phyloP scores from a whole-genome alignment of 108 stramenopile genomes.

The Stephanodiscus minutulus region DNA sequence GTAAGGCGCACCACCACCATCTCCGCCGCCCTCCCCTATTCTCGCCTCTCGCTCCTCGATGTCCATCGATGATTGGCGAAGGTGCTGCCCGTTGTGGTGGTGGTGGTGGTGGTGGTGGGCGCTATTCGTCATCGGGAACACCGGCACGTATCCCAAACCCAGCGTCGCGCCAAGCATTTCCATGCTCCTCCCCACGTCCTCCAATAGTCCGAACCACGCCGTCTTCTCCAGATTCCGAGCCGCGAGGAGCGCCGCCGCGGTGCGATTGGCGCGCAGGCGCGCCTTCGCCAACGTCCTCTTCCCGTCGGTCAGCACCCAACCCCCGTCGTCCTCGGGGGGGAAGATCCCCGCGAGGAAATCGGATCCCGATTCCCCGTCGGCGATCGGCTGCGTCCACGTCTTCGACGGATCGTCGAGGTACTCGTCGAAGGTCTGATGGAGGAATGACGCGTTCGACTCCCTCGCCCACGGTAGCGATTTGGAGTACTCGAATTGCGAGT shows the following conservation, averaged over 20 bases:
- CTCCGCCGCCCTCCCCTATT: not conserved
- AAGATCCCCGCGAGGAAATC: slow-evolving; percentile 34
- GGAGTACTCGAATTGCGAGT: slow-evolving; percentile 43
- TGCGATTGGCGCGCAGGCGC: slow-evolving; percentile 21
- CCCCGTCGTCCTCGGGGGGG: not conserved
- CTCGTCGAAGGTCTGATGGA: slow-evolving; percentile 25
- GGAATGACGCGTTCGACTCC: slow-evolving; percentile 15
- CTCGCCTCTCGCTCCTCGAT: not conserved
- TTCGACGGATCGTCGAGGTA: slow-evolving; percentile 23
- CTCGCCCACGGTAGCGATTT: slow-evolving; percentile 24
- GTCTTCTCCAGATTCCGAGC: slow-evolving; percentile 27
- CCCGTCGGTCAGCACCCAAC: slow-evolving; percentile 26
- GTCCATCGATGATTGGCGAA: too few relatives aligned
- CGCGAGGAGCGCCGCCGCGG: slow-evolving; percentile 23
- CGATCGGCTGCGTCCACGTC: slow-evolving; percentile 23
- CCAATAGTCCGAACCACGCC: slow-evolving; percentile 41
- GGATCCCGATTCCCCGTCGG: slow-evolving; percentile 35
- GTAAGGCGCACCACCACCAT: not conserved
- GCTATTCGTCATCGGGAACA: slow-evolving; percentile 18
- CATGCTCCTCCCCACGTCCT: slow-evolving; percentile 39
- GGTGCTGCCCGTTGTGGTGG: too few relatives aligned
- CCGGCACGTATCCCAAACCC: slow-evolving; percentile 12
- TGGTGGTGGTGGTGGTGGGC: too few relatives aligned
- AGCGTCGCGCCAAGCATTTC: slow-evolving; percentile 22
- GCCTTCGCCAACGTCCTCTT: slow-evolving; percentile 11